Evolutionary conservation across 2,329 filamentous ascomycete genomes (phyloP), one percentile per base, ranked within the genome.

Genomic region (Aspergillus sp.): DNA sequence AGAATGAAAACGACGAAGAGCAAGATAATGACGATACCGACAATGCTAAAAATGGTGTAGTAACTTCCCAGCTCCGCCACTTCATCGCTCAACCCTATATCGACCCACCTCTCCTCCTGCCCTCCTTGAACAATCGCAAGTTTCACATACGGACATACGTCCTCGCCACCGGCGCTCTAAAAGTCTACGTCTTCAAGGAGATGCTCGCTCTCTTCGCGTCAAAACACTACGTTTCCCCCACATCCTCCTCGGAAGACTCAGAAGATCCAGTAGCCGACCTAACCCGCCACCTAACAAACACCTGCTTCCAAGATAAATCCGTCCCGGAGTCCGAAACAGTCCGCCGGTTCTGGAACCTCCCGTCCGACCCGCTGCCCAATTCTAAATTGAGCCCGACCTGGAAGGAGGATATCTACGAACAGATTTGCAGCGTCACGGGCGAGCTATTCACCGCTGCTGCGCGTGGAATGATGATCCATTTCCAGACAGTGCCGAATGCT

Each of bases 11-110:
- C 15, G 60, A 62, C 7, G 64, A 65, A 6, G 79, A 86, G 61
- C 78, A 80, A 6, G 64, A 70, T 4, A 58, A 60, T 11, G 56
- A 64, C 19, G 57, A 59, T 27, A 50, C 64, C 21, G 62, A 62
- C 11, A 40, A 54, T 19, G 66, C 70, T 46, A 67, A 73, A 3
- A 69, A 80, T 43, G 82, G 80, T 66, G 89, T 97, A 64, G 89
- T 91, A 56, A 91, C 93, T 3, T 95, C 90, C 0, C 92, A 97
- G 70, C 87, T 99, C 50, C 89, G 95, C 58, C 93, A 99, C 78
- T 99, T 99, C 77, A 87, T 98, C 68, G 93, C 90, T 5, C 95
- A 99, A 75, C 91, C 91, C 1, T 99, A 99, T 75, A 93, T 99
- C 67, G 85, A 96, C 73, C 90, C 89, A 2, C 93, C 93, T 0